Conservation (phyloP, 495 filamentous ascomycete genomes). For the Penicillium lividum region DNA sequence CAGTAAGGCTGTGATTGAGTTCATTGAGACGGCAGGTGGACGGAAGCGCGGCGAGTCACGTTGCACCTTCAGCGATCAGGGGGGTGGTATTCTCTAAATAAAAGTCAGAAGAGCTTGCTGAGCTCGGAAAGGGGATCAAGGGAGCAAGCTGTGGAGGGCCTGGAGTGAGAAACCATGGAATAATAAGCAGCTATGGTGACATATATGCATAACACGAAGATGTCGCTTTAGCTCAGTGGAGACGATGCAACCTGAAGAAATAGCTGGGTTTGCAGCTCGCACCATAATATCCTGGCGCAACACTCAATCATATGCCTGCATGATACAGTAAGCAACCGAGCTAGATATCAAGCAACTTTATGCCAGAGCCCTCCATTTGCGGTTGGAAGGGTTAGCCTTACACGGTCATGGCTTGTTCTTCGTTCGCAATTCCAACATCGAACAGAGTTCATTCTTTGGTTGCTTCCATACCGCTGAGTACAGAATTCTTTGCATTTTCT, state of each 20-base stretch:
- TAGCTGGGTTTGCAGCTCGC: neutral
- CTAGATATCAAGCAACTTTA: neutral
- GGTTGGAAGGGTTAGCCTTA: slow-evolving; percentile 4
- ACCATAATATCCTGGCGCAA: neutral
- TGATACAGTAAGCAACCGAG: neutral
- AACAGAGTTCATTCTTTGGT: neutral
- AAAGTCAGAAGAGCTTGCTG: slow-evolving; percentile 1
- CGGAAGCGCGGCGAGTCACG: neutral
- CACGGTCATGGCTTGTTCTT: neutral
- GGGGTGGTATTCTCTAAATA: neutral
- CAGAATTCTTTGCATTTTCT: neutral
- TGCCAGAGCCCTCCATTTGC: neutral
- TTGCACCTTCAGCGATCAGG: neutral
- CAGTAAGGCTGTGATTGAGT: too few relatives aligned
- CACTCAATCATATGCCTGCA: neutral
- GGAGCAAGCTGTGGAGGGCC: neutral
- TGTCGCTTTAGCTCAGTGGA: neutral
- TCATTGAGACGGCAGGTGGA: neutral
- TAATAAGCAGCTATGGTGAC: neutral
- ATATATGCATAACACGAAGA: neutral
- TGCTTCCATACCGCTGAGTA: neutral
- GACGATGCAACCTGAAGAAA: slow-evolving; percentile 1
- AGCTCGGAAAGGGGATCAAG: neutral
- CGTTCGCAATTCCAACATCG: neutral
- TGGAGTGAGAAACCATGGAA: neutral